Conservation (phyloP, 768 basidiomycete genomes). For the Boletus insuetus region DNA sequence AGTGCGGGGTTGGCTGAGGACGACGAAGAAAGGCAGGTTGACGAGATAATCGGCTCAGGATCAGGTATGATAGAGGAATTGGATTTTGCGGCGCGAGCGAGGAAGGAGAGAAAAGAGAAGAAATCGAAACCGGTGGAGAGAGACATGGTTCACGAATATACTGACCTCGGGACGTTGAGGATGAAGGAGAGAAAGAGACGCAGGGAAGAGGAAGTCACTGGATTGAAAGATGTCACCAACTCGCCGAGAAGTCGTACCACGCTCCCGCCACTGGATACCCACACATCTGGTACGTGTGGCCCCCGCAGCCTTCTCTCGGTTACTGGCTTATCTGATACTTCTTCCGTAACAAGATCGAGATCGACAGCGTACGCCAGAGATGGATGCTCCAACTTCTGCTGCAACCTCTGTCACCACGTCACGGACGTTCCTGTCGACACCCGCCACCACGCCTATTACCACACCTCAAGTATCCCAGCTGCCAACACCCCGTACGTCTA, state of each 20-base stretch:
- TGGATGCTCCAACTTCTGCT: constrained; percentile 36
- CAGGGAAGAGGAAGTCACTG: constrained; percentile 35
- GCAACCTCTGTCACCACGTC: constrained; percentile 34
- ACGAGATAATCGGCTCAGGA: constrained; percentile 20
- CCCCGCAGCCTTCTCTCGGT: background rate
- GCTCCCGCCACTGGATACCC: constrained; percentile 38
- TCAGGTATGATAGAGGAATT: constrained; percentile 14
- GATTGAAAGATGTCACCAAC: constrained; percentile 65
- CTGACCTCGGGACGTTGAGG: constrained; percentile 23
- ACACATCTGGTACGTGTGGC: constrained; percentile 33
- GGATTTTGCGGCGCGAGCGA: constrained; percentile 24
- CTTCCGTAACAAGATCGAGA: constrained; percentile 32
- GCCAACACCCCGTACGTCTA: constrained; percentile 53
- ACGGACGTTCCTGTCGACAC: constrained; percentile 41
- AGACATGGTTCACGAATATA: constrained; percentile 20
- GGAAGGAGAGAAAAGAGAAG: constrained; percentile 45
- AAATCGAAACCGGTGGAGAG: constrained; percentile 21
- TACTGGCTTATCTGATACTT: constrained; percentile 15
- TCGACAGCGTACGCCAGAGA: constrained; percentile 37
- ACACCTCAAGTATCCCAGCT: constrained; percentile 36
- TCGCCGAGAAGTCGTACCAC: constrained; percentile 40
- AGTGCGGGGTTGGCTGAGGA: constrained; percentile 55
- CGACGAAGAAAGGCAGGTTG: constrained; percentile 51
- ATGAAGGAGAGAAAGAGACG: constrained; percentile 41
- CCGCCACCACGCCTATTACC: constrained; percentile 41